Base-by-base conservation (phyloP, 305 asterid species). In the Coffea humblotiana region DNA sequence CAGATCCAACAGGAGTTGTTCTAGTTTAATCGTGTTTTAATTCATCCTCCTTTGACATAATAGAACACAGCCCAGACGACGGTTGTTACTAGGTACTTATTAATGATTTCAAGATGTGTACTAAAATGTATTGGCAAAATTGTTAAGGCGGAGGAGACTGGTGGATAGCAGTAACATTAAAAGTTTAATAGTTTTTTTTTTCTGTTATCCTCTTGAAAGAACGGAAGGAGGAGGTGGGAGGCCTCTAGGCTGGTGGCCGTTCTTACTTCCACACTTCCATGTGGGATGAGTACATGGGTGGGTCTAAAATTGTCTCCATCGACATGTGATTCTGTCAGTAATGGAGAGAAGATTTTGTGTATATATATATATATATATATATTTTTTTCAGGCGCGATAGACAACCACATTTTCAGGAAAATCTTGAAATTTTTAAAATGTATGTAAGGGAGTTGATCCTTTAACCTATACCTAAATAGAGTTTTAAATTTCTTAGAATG, bases 271-370 rank as follows among this genome's bases (percentile, higher is more conserved):
- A 79, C 77, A 72, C 60, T 78, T 75, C 86, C 90, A 87, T 86
- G 89, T 90, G 90, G 86, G 82, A 79, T 82, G 84, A 75, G 86
- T 77, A 80, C 58, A 49, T 72, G 61, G 75, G 81, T 84, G 93
- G 95, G 92, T 82, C 91, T 82, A 71, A 79, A 78, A 47, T 65
- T 88, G 87, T 83, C 88, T 81, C 84, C 82, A 77, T 71, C 35
- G 58, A 82, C 91, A 89, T 88, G 94, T 90, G 94, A 88, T 78
- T 54, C 71, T 88, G 95, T 90, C 95, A 86, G 90, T 83, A 78
- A 72, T 71, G 65, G 76, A 32, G 58, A 45, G 69, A 58, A 56
- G 65, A 73, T 54, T 64, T 74, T 16, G 32, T 32, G 32, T n/a
- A n/a, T n/a, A n/a, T n/a, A n/a, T n/a, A n/a, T n/a, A n/a, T n/a